A percentile compares a stretch with the other conserved stretches of the same genome.
Evolutionary conservation across 2,329 filamentous ascomycete species (phyloP).

Genomic region (Monosporascus sp.): DNA sequence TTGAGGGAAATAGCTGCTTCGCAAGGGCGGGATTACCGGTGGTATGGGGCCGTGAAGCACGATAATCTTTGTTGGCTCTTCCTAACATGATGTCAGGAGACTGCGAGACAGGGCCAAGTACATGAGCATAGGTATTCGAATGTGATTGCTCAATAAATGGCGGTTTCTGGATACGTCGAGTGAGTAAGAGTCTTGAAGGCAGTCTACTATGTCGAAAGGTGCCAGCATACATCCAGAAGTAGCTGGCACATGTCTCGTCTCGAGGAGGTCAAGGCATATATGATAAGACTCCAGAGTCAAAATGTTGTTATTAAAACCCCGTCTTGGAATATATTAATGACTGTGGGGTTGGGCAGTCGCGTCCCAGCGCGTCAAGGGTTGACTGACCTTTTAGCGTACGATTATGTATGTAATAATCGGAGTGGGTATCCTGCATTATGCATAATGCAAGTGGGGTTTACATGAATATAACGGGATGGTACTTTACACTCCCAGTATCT

Average conservation of each 20-base stretch:
- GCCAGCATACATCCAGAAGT: constrained; percentile 18
- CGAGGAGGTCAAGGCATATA: background rate
- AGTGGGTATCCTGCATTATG: no score
- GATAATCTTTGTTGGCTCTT: constrained; percentile 28
- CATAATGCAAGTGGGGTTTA: no score
- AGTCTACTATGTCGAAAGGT: constrained; percentile 6
- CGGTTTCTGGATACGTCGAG: constrained; percentile 2
- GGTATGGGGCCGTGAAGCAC: constrained; percentile 28
- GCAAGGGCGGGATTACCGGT: constrained; percentile 28
- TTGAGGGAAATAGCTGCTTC: constrained; percentile 54
- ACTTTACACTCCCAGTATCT: no score
- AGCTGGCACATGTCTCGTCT: background rate
- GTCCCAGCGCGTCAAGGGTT: no score
- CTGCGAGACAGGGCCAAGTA: constrained; percentile 2
- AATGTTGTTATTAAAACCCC: no score
- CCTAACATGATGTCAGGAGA: constrained; percentile 20
- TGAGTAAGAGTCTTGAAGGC: constrained; percentile 16
- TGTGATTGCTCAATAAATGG: background rate
- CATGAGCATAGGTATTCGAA: constrained; percentile 9
- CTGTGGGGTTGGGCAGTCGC: no score
- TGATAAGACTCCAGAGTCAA: no score
- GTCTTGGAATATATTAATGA: no score
- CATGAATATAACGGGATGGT: no score
- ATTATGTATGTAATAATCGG: no score
- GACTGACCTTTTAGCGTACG: no score